Conservation (phyloP, 2,329 filamentous ascomycete species). For the Sporothrix pallida region DNA sequence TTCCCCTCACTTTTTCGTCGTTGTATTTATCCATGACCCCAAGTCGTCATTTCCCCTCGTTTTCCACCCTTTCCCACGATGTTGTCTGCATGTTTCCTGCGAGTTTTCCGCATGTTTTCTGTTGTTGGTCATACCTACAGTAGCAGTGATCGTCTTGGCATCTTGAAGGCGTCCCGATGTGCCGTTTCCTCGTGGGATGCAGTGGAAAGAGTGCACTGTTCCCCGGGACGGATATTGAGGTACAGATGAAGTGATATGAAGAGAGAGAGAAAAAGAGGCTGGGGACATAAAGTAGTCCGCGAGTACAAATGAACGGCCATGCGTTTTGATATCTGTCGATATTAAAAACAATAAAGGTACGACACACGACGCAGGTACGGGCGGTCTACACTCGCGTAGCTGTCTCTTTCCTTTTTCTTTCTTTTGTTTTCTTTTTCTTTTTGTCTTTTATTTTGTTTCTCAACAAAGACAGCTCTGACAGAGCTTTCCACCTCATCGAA, state of each 20-base stretch:
- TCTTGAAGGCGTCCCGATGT: conserved; percentile 6
- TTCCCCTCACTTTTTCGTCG: no score
- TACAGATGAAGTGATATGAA: background rate
- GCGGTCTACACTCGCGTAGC: background rate
- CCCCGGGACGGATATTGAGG: conserved; percentile 23
- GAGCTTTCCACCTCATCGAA: no score
- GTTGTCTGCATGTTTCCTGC: no score
- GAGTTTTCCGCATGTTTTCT: no score
- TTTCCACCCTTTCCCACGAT: no score
- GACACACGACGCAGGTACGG: conserved; percentile 1
- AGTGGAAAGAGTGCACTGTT: no score
- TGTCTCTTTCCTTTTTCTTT: background rate
- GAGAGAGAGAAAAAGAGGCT: background rate
- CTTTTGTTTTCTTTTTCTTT: background rate
- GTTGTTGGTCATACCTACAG: background rate
- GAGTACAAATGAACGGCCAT: background rate
- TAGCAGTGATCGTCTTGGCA: conserved; percentile 14
- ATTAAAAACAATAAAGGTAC: conserved; percentile 8
- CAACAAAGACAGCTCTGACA: no score
- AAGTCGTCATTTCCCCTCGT: no score
- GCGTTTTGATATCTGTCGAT: background rate
- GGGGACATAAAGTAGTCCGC: no score
- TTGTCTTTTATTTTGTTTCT: background rate
- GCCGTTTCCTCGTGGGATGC: background rate
- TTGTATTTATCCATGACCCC: no score